Evolutionary conservation across 768 basidiomycete genomes (phyloP), one percentile per base, ranked within the genome.

Genomic region (Chiua virens): DNA sequence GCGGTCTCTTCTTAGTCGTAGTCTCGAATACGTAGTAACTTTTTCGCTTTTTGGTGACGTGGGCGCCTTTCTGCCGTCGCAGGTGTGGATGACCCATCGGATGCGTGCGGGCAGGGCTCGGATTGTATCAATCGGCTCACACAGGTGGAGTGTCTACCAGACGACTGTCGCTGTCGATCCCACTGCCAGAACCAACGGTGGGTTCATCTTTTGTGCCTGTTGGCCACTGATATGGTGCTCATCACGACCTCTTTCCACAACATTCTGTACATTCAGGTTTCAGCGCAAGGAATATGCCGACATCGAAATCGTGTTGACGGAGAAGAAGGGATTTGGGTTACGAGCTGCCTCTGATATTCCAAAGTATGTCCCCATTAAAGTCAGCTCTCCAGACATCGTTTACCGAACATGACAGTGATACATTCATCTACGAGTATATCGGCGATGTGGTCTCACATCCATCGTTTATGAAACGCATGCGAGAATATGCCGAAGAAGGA

Each of bases 51-150:
- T 21, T 47, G 42, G 53, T 39, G 60, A 18, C 36, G 55, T 22
- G 59, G 60, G 64, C 59, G 56, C 54, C 46, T 56, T 53, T 65
- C n/a, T n/a, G n/a, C n/a, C n/a, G n/a, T n/a, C n/a, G n/a, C 64
- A 92, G 89, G 76, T 54, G 64, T 71, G 22, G 85, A 88, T 66
- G 76, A 78, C 54, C 77, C 75, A 13, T 75, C 81, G 39, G 71
- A 70, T 47, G 92, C 92, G 7, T 99, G 97, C 71, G 92, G 94
- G 22, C 81, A 84, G 35, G 76, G 81, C 54, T 92, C 92, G 21
- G 91, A 96, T 73, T 99, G 97, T 69, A 98, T 99, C 74, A 99
- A 98, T 71, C 80, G 94, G 51, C 81, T 98, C 54, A 95, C 97
- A 22, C 95, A 96, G 70, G 92, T 98, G 13, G 97, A 99, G 71